phyloP scores from a whole-genome alignment of 768 basidiomycete genomes.

The Mycena epipterygia region DNA sequence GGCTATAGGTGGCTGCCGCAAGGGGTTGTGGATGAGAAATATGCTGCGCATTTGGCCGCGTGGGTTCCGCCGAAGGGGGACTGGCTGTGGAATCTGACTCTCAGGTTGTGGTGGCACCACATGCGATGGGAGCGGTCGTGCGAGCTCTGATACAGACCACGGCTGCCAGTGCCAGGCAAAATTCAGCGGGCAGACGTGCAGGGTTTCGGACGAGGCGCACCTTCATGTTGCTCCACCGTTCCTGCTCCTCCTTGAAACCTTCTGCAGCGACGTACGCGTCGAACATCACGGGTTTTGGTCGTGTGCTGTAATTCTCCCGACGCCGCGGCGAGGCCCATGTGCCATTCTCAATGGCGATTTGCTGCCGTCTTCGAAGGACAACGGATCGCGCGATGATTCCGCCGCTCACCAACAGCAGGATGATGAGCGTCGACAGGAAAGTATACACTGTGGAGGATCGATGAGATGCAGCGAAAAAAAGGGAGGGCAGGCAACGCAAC shows the following conservation, averaged over 20 bases:
- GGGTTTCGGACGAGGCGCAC: not conserved
- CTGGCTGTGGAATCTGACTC: too few relatives aligned
- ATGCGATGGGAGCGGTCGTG: not conserved
- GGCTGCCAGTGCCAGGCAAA: not conserved
- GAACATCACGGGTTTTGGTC: not conserved
- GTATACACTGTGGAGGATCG: conserved; percentile 37
- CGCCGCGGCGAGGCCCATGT: conserved; percentile 43
- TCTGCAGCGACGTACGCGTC: not conserved
- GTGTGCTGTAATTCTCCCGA: too few relatives aligned
- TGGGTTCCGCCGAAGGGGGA: too few relatives aligned
- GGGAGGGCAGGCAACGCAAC: not conserved
- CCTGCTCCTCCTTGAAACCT: not conserved
- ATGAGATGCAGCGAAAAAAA: not conserved
- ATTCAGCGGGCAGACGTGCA: not conserved
- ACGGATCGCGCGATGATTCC: conserved; percentile 57
- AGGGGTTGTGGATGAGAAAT: not conserved
- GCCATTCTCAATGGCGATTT: conserved; percentile 57
- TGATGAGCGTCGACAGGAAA: conserved; percentile 55
- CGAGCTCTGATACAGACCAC: not conserved
- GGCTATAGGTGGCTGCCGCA: not conserved
- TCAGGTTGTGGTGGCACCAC: not conserved
- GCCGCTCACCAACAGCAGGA: conserved; percentile 59
- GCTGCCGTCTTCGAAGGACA: conserved; percentile 55
- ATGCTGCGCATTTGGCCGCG: not conserved
- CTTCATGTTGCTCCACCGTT: not conserved